A percentile compares a stretch with the other conserved stretches of the same genome.
Evolutionary conservation across 2,329 filamentous ascomycete genomes (phyloP).

Genomic region (Calonectria multiphialidica): DNA sequence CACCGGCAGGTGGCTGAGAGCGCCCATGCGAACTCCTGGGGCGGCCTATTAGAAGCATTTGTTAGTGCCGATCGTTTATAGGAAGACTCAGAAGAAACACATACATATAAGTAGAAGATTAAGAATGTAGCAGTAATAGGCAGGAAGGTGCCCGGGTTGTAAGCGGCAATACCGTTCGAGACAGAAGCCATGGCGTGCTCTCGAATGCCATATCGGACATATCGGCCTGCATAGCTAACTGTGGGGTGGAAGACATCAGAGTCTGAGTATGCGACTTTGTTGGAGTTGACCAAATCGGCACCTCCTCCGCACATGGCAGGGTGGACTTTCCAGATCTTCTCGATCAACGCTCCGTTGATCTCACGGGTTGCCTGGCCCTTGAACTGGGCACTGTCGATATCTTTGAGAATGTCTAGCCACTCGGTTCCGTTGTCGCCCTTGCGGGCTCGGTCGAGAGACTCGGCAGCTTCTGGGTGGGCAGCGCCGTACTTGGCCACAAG

Average conservation of each 20-base stretch:
- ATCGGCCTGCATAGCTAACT: slow-evolving; percentile 49
- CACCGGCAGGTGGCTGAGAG: slow-evolving; percentile 60
- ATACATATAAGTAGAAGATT: slow-evolving; percentile 63
- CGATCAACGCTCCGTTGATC: slow-evolving; percentile 50
- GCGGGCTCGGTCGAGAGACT: neutral
- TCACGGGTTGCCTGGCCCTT: slow-evolving; percentile 46
- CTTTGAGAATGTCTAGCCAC: slow-evolving; percentile 26
- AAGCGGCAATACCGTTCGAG: slow-evolving; percentile 61
- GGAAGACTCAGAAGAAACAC: neutral
- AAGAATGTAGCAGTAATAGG: slow-evolving; percentile 68
- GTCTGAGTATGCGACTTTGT: slow-evolving; percentile 58
- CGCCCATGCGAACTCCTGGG: slow-evolving; percentile 63
- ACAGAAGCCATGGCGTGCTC: slow-evolving; percentile 65
- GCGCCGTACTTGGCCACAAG: slow-evolving; percentile 55
- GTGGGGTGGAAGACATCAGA: slow-evolving; percentile 42
- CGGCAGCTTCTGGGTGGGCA: slow-evolving; percentile 14
- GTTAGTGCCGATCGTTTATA: neutral
- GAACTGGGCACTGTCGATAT: slow-evolving; percentile 25
- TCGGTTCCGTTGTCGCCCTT: slow-evolving; percentile 19
- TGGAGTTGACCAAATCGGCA: slow-evolving; percentile 57
- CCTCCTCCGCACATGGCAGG: slow-evolving; percentile 45
- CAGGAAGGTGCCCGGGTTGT: slow-evolving; percentile 59
- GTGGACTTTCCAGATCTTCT: slow-evolving; percentile 35
- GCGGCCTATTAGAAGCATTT: slow-evolving; percentile 6
- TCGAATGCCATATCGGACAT: slow-evolving; percentile 62